Percentiles rank a stretch among this genome's conserved stretches.
phyloP scores from a whole-genome alignment of 1,284 basidiomycete species.

The Macrocystidia cucumis region DNA sequence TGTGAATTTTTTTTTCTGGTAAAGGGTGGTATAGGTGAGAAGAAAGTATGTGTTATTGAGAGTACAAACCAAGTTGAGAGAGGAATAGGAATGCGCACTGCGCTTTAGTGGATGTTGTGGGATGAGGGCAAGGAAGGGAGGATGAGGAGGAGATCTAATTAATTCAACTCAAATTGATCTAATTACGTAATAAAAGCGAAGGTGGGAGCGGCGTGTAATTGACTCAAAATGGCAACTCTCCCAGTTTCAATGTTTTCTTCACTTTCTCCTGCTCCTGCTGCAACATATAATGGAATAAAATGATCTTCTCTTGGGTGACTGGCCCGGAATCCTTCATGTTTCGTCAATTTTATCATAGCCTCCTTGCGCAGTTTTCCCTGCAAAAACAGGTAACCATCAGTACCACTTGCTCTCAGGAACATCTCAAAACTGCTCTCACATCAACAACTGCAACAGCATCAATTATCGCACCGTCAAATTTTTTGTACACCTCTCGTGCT shows the following conservation, averaged over 20 bases:
- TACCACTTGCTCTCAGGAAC: slow-evolving; percentile 4
- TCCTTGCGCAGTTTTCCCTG: slow-evolving; percentile 25
- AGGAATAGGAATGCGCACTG: no score
- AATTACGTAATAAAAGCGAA: slow-evolving; percentile 46
- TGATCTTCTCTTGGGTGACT: slow-evolving; percentile 69
- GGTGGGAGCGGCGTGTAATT: slow-evolving; percentile 50
- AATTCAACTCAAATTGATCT: no score
- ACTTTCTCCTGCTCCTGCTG: slow-evolving; percentile 61
- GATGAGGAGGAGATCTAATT: no score
- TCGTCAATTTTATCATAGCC: slow-evolving; percentile 34
- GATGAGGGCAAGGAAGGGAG: no score
- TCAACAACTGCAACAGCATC: slow-evolving; percentile 41
- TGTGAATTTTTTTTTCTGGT: no score
- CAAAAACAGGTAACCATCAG: slow-evolving; percentile 9
- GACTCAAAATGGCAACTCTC: no score
- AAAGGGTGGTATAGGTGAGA: no score
- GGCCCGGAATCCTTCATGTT: slow-evolving; percentile 51
- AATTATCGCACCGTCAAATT: slow-evolving; percentile 53
- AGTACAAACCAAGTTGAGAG: no score
- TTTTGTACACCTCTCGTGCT: slow-evolving; percentile 38
- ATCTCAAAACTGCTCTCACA: slow-evolving; percentile 28
- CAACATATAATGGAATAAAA: slow-evolving; percentile 67
- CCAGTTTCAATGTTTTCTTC: no score
- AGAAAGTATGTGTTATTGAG: no score
- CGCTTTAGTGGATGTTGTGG: no score